These are phyloP conservation scores for Arthrobotrys megalospora DNA, from an alignment of 2,329 filamentous ascomycete genomes.

Conservation along the genomic window DNA sequence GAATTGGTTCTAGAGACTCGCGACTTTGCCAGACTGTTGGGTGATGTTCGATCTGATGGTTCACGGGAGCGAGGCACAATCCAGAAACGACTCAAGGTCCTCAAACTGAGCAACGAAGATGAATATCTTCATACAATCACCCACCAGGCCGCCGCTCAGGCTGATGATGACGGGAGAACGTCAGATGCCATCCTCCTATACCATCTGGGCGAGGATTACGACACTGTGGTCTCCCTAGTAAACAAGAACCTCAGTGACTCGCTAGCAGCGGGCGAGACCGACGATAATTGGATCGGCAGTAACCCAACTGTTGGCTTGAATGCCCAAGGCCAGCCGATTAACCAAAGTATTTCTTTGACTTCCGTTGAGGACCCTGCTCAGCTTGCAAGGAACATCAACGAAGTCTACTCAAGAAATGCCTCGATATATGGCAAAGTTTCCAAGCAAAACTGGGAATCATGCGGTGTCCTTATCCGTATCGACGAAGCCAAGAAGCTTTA, in stretches of 20 bases:
- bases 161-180: conserved; percentile 92
- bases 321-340: conserved; percentile 65
- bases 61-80: conserved; percentile 88
- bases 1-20: conserved; percentile 97
- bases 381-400: conserved; percentile 76
- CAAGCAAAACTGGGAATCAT: conserved; percentile 73
- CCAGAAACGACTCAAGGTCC: conserved; percentile 85
- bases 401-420: conserved; percentile 75
- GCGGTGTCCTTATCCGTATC: conserved; percentile 75
- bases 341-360: conserved; percentile 73
- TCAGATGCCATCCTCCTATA: conserved; percentile 96
- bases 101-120: conserved; percentile 82
- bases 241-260: conserved; percentile 92
- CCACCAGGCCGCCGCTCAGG: conserved; percentile 88
- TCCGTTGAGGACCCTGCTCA: conserved; percentile 78
- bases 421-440: conserved; percentile 76
- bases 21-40: conserved; percentile 93
- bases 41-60: conserved; percentile 89
- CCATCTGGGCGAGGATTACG: conserved; percentile 94
- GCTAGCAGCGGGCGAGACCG: conserved; percentile 84
- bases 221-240: conserved; percentile 90
- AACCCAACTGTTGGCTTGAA: conserved; percentile 70
- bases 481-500: conserved; percentile 75
- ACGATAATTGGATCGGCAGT: conserved; percentile 81
- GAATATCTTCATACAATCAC: conserved; percentile 95